phyloP scores from a whole-genome alignment of 2,329 filamentous ascomycete genomes.

The Aspergillus japonicus region DNA sequence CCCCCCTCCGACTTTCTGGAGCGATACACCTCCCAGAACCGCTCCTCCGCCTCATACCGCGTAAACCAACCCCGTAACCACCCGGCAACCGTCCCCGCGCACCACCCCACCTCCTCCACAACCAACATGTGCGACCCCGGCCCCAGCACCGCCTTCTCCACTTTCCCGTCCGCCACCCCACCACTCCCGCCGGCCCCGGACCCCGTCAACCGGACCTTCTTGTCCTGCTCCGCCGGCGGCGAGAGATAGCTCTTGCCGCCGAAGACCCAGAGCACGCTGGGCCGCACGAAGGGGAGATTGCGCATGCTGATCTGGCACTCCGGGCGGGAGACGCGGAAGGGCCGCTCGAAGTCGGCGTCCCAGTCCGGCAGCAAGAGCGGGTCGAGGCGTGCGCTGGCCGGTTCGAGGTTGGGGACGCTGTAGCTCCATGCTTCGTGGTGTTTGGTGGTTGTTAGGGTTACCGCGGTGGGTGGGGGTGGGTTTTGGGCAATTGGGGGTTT shows the following conservation, averaged over 20 bases:
- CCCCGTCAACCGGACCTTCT: slow-evolving; percentile 21
- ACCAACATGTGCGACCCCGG: slow-evolving; percentile 15
- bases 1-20: slow-evolving; percentile 18
- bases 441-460: slow-evolving; percentile 71
- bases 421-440: slow-evolving; percentile 64
- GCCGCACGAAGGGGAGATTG: slow-evolving; percentile 23
- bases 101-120: slow-evolving; percentile 20
- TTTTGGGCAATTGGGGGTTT: neutral
- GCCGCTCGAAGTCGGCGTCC: slow-evolving; percentile 14
- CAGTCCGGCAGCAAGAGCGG: slow-evolving; percentile 18
- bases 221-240: slow-evolving; percentile 13
- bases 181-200: slow-evolving; percentile 25
- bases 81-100: slow-evolving; percentile 15
- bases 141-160: slow-evolving; percentile 16
- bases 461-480: slow-evolving; percentile 23
- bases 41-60: slow-evolving; percentile 20
- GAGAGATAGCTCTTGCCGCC: slow-evolving; percentile 20
- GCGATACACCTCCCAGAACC: slow-evolving; percentile 14
- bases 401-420: slow-evolving; percentile 12
- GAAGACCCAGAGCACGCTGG: slow-evolving; percentile 26
- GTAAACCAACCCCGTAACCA: slow-evolving; percentile 20
- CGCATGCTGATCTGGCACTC: slow-evolving; percentile 16
- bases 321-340: slow-evolving; percentile 16
- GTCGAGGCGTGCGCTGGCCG: slow-evolving; percentile 12
- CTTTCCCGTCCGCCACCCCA: slow-evolving; percentile 17